Conservation (phyloP, 176 grass and related monocot genomes). For the Eragrostis nindensis region DNA sequence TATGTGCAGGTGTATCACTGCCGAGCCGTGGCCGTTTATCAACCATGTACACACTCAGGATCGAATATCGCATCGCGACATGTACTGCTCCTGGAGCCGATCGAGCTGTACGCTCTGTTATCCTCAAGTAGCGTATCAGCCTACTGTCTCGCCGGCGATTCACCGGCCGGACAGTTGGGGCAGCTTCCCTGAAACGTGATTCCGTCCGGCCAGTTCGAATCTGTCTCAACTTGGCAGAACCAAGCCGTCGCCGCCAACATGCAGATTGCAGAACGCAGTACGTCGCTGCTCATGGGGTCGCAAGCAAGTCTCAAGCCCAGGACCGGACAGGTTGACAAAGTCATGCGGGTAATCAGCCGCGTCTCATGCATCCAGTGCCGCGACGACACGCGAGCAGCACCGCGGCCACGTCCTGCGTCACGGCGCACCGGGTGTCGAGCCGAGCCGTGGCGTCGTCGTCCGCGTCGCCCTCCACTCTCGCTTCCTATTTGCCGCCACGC, state of each 20-base stretch:
- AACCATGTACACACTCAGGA: background rate
- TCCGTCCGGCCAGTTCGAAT: background rate
- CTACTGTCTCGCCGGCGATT: background rate
- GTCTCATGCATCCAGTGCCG: slow-evolving; percentile 6
- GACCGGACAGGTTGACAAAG: background rate
- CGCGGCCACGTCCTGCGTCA: background rate
- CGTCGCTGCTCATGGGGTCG: background rate
- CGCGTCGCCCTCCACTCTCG: slow-evolving; percentile 16
- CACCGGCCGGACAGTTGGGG: background rate
- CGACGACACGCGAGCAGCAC: slow-evolving; percentile 5
- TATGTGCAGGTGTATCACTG: background rate
- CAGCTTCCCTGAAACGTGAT: background rate
- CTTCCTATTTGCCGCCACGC: slow-evolving; percentile 2
- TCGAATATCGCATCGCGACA: background rate
- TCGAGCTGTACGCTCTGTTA: background rate
- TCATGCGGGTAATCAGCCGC: background rate
- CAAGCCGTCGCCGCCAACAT: background rate
- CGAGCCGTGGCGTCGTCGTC: background rate
- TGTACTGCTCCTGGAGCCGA: background rate
- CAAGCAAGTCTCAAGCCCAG: background rate
- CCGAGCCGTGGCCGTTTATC: background rate
- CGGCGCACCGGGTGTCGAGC: background rate
- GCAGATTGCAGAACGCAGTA: background rate
- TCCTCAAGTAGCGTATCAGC: background rate
- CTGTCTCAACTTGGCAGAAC: background rate